These are phyloP conservation scores for Pleurotus cornucopiae DNA, from an alignment of 768 basidiomycete genomes.

Conservation along the genomic window DNA sequence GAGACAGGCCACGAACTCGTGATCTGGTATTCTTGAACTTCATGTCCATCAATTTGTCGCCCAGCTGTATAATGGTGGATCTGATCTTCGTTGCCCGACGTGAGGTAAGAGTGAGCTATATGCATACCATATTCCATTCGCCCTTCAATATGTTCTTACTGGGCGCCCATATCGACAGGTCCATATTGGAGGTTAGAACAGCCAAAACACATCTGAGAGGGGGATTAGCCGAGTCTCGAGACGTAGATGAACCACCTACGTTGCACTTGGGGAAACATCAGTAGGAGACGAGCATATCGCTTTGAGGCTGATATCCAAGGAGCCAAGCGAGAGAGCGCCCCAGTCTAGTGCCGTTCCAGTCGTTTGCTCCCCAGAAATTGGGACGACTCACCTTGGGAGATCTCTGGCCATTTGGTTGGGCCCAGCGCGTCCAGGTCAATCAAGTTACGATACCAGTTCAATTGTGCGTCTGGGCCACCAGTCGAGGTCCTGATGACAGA, in stretches of 20 bases:
- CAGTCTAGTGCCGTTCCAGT: slow-evolving; percentile 42
- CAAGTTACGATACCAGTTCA: slow-evolving; percentile 74
- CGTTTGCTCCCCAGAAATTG: not conserved
- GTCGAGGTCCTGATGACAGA: slow-evolving; percentile 43
- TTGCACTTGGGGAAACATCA: slow-evolving; percentile 51
- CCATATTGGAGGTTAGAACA: slow-evolving; percentile 70
- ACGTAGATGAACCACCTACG: slow-evolving; percentile 36
- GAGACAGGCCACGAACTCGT: slow-evolving; percentile 33
- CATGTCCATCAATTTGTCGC: not conserved
- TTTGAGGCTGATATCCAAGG: slow-evolving; percentile 61
- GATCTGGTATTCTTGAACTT: slow-evolving; percentile 40
- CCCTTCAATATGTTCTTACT: slow-evolving; percentile 67
- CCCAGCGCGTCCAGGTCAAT: slow-evolving; percentile 52
- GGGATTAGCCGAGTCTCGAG: not conserved
- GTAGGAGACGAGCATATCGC: slow-evolving; percentile 67
- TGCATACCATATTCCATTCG: slow-evolving; percentile 60
- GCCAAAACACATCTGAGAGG: slow-evolving; percentile 59
- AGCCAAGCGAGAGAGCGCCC: slow-evolving; percentile 65
- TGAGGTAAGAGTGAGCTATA: slow-evolving; percentile 9
- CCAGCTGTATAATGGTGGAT: not conserved
- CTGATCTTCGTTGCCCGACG: slow-evolving; percentile 17
- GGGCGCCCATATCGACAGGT: slow-evolving; percentile 65
- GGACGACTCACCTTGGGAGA: slow-evolving; percentile 37
- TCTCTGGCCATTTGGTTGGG: slow-evolving; percentile 41
- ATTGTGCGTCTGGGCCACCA: slow-evolving; percentile 24